A percentile compares a stretch with the other conserved stretches of the same genome.
Conservation (phyloP, 148 eudicot species). For the Talinum fruticosum region DNA sequence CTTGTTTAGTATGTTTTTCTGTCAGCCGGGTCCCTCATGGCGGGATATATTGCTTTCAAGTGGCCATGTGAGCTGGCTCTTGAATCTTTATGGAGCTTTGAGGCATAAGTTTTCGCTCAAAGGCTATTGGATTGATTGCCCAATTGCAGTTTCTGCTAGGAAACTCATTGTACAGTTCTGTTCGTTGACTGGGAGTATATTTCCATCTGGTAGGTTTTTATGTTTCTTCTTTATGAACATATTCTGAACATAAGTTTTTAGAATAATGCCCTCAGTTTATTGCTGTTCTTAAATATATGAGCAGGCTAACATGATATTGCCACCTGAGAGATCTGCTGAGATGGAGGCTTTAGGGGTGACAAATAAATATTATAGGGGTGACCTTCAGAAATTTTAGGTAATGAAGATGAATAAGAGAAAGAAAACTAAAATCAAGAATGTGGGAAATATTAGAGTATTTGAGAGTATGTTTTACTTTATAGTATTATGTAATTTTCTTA, state of each 20-base stretch:
- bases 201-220: constrained; percentile 60
- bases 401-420: too few relatives aligned
- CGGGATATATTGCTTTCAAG: constrained; percentile 67
- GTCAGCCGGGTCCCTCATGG: constrained; percentile 93
- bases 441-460: too few relatives aligned
- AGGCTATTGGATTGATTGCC: constrained; percentile 96
- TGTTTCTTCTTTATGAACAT: constrained; percentile 5
- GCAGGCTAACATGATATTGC: not conserved
- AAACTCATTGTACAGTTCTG: constrained; percentile 85
- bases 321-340: not conserved
- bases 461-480: too few relatives aligned
- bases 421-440: too few relatives aligned
- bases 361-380: not conserved
- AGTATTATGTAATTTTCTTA: too few relatives aligned
- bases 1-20: constrained; percentile 21
- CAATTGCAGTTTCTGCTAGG: constrained; percentile 93
- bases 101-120: constrained; percentile 70
- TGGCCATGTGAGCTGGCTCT: constrained; percentile 82
- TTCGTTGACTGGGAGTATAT: constrained; percentile 77
- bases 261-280: not conserved
- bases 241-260: not conserved
- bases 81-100: constrained; percentile 72
- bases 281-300: not conserved
- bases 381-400: not conserved
- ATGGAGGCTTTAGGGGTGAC: not conserved